Percentiles rank a stretch among this genome's conserved stretches.
phyloP scores from a whole-genome alignment of 139 green algal species.

The Raphidocelis subcapitata region DNA sequence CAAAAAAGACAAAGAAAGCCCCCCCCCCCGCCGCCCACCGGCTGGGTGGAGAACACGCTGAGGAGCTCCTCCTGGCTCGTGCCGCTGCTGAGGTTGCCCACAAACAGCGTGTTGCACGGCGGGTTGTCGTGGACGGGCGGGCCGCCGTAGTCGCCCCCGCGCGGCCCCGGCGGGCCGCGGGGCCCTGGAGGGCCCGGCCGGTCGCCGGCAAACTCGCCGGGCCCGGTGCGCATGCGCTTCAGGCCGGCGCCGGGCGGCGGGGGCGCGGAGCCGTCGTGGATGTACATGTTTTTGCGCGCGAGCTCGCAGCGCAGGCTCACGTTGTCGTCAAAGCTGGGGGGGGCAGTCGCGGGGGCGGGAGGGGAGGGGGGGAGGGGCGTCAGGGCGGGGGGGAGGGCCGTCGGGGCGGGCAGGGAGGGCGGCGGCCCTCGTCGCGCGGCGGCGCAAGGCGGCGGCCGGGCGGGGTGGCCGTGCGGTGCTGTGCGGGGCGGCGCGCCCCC shows the following conservation, averaged over 20 bases:
- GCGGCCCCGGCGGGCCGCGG: background rate
- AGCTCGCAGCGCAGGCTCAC: slow-evolving; percentile 79
- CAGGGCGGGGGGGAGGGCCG: slow-evolving; percentile 16
- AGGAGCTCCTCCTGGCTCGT: slow-evolving; percentile 46
- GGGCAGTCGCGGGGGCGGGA: too few relatives aligned
- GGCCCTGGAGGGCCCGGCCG: background rate
- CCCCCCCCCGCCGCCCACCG: slow-evolving; percentile 3
- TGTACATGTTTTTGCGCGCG: slow-evolving; percentile 88
- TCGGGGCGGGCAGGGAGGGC: background rate
- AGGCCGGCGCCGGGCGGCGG: background rate
- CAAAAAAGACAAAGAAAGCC: background rate
- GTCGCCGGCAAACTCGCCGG: background rate
- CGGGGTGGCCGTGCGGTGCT: background rate
- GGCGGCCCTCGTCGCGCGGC: background rate
- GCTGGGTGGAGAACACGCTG: slow-evolving; percentile 40
- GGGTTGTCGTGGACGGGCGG: slow-evolving; percentile 72
- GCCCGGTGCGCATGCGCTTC: slow-evolving; percentile 20
- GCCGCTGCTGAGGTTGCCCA: slow-evolving; percentile 52
- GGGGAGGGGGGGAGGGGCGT: too few relatives aligned
- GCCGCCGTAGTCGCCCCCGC: background rate
- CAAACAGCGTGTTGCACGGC: slow-evolving; percentile 94
- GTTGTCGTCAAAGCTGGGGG: slow-evolving; percentile 74
- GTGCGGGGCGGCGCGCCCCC: background rate
- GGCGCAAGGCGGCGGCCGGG: background rate
- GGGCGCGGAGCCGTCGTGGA: slow-evolving; percentile 49